A percentile compares a stretch with the other conserved stretches of the same genome.
Evolutionary conservation across 2,329 filamentous ascomycete genomes (phyloP).

Genomic region (Sporothrix mexicana): DNA sequence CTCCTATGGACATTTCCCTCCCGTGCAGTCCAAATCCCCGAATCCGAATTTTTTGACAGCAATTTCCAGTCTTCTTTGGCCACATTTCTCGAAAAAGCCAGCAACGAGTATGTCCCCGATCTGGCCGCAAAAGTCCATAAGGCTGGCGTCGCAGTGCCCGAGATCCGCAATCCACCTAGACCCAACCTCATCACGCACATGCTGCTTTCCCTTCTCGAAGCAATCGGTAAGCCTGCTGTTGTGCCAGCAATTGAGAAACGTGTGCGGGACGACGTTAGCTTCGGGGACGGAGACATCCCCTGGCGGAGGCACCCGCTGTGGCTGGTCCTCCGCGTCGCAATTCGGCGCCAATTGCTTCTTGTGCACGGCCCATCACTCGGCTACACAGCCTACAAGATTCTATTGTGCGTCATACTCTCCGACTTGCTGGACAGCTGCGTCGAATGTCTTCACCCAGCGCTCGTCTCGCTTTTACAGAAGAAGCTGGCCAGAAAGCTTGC

Average conservation of each 20-base stretch:
- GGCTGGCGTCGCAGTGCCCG: constrained; percentile 53
- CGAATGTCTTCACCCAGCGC: constrained; percentile 39
- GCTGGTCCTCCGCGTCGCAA: constrained; percentile 64
- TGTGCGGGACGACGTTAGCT: constrained; percentile 67
- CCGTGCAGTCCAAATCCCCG: constrained; percentile 54
- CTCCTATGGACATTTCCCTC: constrained; percentile 67
- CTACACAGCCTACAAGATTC: constrained; percentile 60
- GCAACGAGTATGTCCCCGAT: constrained; percentile 49
- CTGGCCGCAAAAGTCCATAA: constrained; percentile 60
- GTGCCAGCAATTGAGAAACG: constrained; percentile 58
- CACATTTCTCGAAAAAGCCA: constrained; percentile 62
- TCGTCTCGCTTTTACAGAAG: constrained; percentile 48
- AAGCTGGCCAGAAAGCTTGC: constrained; percentile 64
- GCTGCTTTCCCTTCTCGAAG: constrained; percentile 65
- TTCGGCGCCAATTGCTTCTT: constrained; percentile 58
- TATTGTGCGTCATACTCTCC: constrained; percentile 58
- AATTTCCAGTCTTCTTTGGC: constrained; percentile 57
- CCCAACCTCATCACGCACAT: constrained; percentile 64
- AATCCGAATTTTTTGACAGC: constrained; percentile 40
- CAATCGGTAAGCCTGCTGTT: constrained; percentile 51
- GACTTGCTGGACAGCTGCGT: constrained; percentile 52
- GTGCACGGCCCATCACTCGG: constrained; percentile 50
- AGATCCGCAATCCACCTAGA: constrained; percentile 64
- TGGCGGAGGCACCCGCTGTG: constrained; percentile 69
- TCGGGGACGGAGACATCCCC: constrained; percentile 54